Conservation (phyloP, 495 filamentous ascomycete genomes). For the Aspergillus saccharolyticus region DNA sequence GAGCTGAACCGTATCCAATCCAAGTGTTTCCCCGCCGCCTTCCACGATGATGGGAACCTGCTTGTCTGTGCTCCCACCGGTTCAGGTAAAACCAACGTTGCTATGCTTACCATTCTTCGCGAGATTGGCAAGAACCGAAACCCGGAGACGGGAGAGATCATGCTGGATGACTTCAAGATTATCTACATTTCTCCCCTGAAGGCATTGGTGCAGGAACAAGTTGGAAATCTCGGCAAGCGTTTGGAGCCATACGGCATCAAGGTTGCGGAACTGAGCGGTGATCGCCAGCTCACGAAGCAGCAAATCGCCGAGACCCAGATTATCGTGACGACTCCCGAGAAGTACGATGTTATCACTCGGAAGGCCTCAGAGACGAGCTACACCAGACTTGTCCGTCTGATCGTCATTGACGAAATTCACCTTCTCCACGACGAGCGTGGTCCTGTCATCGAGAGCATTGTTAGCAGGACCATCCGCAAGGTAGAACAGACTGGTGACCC, state of each 20-base stretch:
- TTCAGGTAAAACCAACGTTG: constrained; percentile 98
- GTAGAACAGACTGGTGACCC: constrained; percentile 90
- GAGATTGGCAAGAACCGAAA: constrained; percentile 96
- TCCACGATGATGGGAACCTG: constrained; percentile 94
- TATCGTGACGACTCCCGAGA: constrained; percentile 97
- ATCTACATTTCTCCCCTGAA: constrained; percentile 94
- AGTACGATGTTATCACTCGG: constrained; percentile 98
- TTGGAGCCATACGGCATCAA: constrained; percentile 87
- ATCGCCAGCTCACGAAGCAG: constrained; percentile 97
- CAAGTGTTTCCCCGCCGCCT: constrained; percentile 83
- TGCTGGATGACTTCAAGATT: constrained; percentile 95
- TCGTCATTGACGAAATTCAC: constrained; percentile 98
- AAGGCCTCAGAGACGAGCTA: constrained; percentile 97
- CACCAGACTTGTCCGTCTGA: constrained; percentile 88
- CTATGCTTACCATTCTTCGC: constrained; percentile 92
- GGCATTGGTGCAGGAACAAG: constrained; percentile 92
- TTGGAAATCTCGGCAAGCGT: constrained; percentile 91
- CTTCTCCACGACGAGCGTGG: constrained; percentile 96
- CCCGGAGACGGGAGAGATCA: constrained; percentile 78
- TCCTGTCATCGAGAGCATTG: constrained; percentile 94
- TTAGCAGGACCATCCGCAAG: constrained; percentile 86
- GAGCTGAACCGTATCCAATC: constrained; percentile 95
- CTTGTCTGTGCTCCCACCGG: constrained; percentile 96
- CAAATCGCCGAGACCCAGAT: constrained; percentile 97
- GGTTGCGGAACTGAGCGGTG: constrained; percentile 91